Evolutionary conservation across 75 land plant species (phyloP).

Genomic region (Cupressus sempervirens): DNA sequence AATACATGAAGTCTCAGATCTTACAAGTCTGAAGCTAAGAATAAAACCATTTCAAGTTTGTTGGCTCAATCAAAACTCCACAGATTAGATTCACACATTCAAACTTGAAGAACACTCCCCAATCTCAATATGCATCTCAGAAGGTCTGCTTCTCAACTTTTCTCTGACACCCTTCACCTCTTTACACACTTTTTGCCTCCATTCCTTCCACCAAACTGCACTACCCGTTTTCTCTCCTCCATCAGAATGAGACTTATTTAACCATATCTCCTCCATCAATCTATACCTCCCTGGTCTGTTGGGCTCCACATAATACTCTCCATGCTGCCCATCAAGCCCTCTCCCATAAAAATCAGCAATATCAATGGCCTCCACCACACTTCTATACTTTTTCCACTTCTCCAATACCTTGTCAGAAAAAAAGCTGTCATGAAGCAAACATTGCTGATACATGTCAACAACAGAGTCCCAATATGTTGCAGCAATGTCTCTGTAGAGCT

Average conservation of each 20-base stretch:
- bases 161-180: constrained; percentile 2
- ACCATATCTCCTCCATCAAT: background rate
- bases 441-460: background rate
- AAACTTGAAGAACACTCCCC: background rate
- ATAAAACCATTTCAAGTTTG: constrained; percentile 24
- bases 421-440: background rate
- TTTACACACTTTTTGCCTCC: background rate
- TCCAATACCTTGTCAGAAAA: background rate
- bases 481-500: constrained; percentile 2
- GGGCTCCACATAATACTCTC: background rate
- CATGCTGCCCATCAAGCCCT: background rate
- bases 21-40: background rate
- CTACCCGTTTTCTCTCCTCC: background rate
- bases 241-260: background rate
- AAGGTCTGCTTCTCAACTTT: background rate
- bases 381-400: background rate
- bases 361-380: background rate
- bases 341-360: background rate
- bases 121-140: constrained; percentile 8
- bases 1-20: too few species aligned
- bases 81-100: background rate
- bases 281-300: background rate
- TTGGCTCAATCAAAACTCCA: background rate
- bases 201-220: background rate
- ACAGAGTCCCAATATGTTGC: constrained; percentile 4